Evolutionary conservation across 2,329 filamentous ascomycete species (phyloP), one percentile per base, ranked within the genome.

Genomic region (Aspergillus transmontanensis): DNA sequence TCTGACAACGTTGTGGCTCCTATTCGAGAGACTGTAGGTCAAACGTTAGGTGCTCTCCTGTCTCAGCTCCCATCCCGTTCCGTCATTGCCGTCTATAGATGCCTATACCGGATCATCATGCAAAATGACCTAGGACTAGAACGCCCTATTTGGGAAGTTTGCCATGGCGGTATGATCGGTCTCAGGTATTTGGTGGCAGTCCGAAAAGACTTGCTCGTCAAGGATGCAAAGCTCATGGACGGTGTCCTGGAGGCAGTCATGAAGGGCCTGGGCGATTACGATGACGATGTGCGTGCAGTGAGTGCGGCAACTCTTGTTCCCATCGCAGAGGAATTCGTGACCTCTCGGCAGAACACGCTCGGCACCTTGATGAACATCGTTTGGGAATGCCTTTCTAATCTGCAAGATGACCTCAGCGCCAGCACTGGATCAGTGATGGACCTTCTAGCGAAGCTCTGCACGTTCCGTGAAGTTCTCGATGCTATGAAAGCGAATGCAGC

Each of bases 351-450:
- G 19, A 84, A 84, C 39, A 89, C 92, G 50, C 84, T 99, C 36
- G 89, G 94, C 65, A 85, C 86, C 34, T 87, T 99, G 45, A 96
- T 97, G 77, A 90, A 91, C 73, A 96, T 98, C 63, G 94, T 99
- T 32, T 99, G 95, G 95, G 92, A 96, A 73, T 98, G 95, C 80
- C 83, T 99, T 28, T 96, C 94, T 4, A 96, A 96, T 75, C 83
- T 99, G n/a, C 94, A 94, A 68, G 95, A 99, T 75, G 95, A 99
- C 74, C 84, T 99, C 21, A 98, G 94, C 76, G 95, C 95, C 4
- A 98, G 95, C 76, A 99, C 96, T 11, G 95, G 95, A 55, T 96
- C 93, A 61, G 96, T 99, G 60, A 99, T 99, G 96, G 96, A 99
- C 76, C 86, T 99, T 46, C 85, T 99, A 21, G 95, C 96, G 16